A percentile compares a stretch with the other conserved stretches of the same genome.
phyloP scores from a whole-genome alignment of 768 basidiomycete genomes.

The Leccinellum luteum region DNA sequence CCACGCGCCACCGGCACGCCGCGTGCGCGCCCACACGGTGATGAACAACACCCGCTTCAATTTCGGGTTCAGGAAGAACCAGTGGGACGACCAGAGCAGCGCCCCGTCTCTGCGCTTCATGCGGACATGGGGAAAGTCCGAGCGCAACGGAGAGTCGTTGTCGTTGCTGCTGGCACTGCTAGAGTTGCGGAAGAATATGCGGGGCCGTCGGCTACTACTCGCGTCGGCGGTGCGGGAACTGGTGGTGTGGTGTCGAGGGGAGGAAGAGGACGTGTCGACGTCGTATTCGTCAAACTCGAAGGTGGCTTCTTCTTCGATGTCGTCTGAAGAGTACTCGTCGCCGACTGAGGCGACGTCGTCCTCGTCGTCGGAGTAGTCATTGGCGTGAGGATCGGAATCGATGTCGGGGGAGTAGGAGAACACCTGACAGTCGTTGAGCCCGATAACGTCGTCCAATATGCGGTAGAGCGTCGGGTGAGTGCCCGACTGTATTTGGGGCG shows the following conservation, averaged over 20 bases:
- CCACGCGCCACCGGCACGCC: slow-evolving; percentile 52
- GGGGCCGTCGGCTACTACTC: slow-evolving; percentile 2
- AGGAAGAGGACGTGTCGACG: slow-evolving; percentile 47
- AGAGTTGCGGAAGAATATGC: slow-evolving; percentile 25
- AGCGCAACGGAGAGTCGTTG: slow-evolving; percentile 28
- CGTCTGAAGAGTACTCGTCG: slow-evolving; percentile 68
- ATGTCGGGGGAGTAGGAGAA: slow-evolving; percentile 92
- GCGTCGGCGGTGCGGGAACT: slow-evolving; percentile 4
- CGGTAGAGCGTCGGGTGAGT: slow-evolving; percentile 89
- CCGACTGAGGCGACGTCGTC: slow-evolving; percentile 65
- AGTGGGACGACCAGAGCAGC: slow-evolving; percentile 92
- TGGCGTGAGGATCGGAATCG: slow-evolving; percentile 91
- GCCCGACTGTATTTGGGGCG: slow-evolving; percentile 71
- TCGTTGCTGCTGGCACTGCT: slow-evolving; percentile 37
- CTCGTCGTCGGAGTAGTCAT: slow-evolving; percentile 76
- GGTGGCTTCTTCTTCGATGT: slow-evolving; percentile 70
- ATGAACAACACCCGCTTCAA: slow-evolving; percentile 90
- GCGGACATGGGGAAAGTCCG: slow-evolving; percentile 46
- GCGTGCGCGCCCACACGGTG: slow-evolving; percentile 85
- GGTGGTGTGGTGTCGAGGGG: slow-evolving; percentile 11
- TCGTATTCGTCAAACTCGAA: slow-evolving; percentile 85
- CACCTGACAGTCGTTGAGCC: slow-evolving; percentile 89
- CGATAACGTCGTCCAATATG: slow-evolving; percentile 86
- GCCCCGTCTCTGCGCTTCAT: slow-evolving; percentile 65
- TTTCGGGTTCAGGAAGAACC: slow-evolving; percentile 95